Percentiles rank a stretch among this genome's conserved stretches.
Conservation (phyloP, 192 early-diverging fungal genomes). For the Allomyces macrogynus region DNA sequence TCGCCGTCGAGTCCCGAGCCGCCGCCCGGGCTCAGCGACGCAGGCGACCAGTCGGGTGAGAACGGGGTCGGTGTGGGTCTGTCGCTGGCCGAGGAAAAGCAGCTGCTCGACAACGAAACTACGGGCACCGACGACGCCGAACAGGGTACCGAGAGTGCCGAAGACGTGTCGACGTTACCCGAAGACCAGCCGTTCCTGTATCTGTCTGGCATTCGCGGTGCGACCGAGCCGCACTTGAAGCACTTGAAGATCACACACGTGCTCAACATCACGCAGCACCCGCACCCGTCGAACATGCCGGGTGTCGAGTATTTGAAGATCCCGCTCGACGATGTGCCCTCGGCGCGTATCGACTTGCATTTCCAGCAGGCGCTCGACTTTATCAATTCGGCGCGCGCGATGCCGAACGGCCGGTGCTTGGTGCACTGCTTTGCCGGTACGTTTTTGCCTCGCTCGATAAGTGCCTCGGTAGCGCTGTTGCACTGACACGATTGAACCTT, state of each 20-base stretch:
- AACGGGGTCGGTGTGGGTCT: no score
- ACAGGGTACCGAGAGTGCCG: no score
- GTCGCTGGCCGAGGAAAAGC: no score
- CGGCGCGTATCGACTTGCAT: background rate
- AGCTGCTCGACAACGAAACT: no score
- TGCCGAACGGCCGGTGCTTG: background rate
- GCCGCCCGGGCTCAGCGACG: no score
- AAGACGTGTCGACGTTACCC: no score
- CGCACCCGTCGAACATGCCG: background rate
- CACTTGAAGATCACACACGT: background rate
- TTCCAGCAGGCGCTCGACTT: background rate
- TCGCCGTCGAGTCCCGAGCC: no score
- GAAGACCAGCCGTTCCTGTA: background rate
- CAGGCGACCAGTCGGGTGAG: no score
- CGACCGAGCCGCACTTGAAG: background rate
- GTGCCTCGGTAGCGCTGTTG: no score
- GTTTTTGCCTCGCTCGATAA: no score
- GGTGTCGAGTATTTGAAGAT: background rate
- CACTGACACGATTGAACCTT: no score
- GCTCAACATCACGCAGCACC: background rate
- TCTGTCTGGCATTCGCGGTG: background rate
- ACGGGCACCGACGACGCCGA: no score
- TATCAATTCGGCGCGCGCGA: background rate
- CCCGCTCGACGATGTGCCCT: background rate
- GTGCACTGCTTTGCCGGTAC: background rate